A percentile compares a stretch with the other conserved stretches of the same genome.
Conservation (phyloP, 108 stramenopile genomes). For the Nannochloropsis salina region DNA sequence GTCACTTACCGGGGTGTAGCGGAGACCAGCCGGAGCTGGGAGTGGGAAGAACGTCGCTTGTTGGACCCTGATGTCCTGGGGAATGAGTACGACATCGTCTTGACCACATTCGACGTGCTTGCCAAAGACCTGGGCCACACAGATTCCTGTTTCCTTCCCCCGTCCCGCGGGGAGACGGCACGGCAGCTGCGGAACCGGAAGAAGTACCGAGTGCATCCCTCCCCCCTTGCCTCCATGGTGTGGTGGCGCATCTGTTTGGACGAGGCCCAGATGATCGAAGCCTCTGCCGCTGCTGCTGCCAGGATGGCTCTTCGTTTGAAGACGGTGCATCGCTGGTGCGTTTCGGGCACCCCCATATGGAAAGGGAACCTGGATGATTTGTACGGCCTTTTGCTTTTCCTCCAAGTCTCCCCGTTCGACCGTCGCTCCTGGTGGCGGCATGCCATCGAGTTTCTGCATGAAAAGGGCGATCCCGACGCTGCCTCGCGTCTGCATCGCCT, state of each 20-base stretch:
- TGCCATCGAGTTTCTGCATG: background rate
- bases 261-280: constrained; percentile 41
- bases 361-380: constrained; percentile 41
- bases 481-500: background rate
- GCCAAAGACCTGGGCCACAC: constrained; percentile 16
- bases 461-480: constrained; percentile 1
- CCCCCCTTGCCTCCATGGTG: background rate
- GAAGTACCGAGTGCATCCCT: background rate
- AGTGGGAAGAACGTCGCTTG: background rate
- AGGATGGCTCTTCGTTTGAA: constrained; percentile 34
- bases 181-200: background rate
- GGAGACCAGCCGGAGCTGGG: background rate
- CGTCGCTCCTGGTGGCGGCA: background rate
- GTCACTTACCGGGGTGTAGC: background rate
- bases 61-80: constrained; percentile 24
- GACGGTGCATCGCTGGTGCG: constrained; percentile 30
- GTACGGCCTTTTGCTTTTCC: constrained; percentile 40
- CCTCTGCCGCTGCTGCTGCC: background rate
- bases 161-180: background rate
- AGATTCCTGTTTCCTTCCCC: constrained; percentile 8
- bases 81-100: constrained; percentile 29
- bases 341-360: constrained; percentile 40
- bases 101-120: constrained; percentile 42
- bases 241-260: constrained; percentile 44
- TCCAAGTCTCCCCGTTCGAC: background rate